phyloP scores from a whole-genome alignment of 140 eudicot genomes.

The Oenanthe javanica region DNA sequence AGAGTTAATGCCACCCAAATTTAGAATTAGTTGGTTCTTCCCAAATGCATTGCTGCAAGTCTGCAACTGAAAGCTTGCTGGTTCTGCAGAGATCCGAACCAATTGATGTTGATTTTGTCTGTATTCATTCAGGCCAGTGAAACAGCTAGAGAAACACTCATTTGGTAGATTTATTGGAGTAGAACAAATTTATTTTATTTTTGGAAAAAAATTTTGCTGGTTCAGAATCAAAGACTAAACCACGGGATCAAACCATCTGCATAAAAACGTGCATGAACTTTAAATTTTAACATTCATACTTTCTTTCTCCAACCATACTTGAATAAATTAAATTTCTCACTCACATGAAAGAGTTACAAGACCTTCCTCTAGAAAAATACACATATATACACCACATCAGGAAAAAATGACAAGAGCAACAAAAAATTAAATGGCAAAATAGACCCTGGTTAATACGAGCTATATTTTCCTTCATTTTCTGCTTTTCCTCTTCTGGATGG shows the following conservation, averaged over 20 bases:
- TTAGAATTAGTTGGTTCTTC: too few relatives aligned
- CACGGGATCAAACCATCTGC: background rate
- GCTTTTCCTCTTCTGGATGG: slow-evolving; percentile 1
- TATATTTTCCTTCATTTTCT: background rate
- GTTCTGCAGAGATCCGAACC: background rate
- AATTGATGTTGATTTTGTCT: too few relatives aligned
- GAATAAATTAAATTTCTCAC: background rate
- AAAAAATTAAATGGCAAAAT: background rate
- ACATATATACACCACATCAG: background rate
- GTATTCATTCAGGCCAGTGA: background rate
- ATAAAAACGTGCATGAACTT: too few relatives aligned
- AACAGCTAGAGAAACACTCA: too few relatives aligned
- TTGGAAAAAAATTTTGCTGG: background rate
- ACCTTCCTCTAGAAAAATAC: background rate
- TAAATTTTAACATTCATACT: background rate
- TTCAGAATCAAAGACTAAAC: background rate
- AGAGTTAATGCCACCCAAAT: too few relatives aligned
- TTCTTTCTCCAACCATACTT: background rate
- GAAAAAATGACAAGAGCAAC: background rate
- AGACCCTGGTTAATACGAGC: background rate
- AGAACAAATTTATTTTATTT: too few relatives aligned
- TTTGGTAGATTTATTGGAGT: too few relatives aligned
- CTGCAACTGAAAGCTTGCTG: background rate
- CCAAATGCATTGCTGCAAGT: background rate
- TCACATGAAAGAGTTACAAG: background rate